A percentile compares a stretch with the other conserved stretches of the same genome.
These are phyloP conservation scores for Rostrohypoxylon terebratum DNA, from an alignment of 495 filamentous ascomycete species.

Conservation along the genomic window DNA sequence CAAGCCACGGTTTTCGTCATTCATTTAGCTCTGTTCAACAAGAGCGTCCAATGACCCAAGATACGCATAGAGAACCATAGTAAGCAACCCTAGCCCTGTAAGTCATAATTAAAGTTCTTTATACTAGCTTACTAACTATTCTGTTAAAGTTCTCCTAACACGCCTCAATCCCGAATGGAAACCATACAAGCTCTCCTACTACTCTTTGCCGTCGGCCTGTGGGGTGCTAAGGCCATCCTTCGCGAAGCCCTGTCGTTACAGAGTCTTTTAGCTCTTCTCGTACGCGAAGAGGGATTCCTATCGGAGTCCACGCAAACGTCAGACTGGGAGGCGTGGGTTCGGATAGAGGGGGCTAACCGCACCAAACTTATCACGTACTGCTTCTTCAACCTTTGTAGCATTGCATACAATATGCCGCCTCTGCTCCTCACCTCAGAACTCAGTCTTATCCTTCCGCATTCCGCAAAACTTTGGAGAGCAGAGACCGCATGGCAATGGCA, in stretches of 20 bases:
- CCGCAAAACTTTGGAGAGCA: slow-evolving; percentile 64
- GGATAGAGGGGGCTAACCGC: slow-evolving; percentile 62
- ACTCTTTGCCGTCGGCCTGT: slow-evolving; percentile 68
- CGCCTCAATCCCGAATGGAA: slow-evolving; percentile 65
- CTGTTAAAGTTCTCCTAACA: slow-evolving; percentile 57
- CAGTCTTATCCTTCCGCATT: slow-evolving; percentile 69
- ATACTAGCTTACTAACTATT: slow-evolving; percentile 37
- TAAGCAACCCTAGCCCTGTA: slow-evolving; percentile 41
- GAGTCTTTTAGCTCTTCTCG: slow-evolving; percentile 63
- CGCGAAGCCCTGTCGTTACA: slow-evolving; percentile 67
- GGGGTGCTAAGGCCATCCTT: slow-evolving; percentile 67
- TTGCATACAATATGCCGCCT: slow-evolving; percentile 68
- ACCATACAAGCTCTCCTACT: slow-evolving; percentile 68
- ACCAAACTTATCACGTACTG: slow-evolving; percentile 69
- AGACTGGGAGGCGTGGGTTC: slow-evolving; percentile 71
- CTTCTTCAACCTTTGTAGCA: slow-evolving; percentile 70
- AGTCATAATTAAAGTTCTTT: background rate
- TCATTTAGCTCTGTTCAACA: slow-evolving; percentile 64
- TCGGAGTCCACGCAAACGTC: slow-evolving; percentile 54
- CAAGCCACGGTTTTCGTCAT: slow-evolving; percentile 62
- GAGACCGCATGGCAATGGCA: slow-evolving; percentile 64
- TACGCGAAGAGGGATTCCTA: slow-evolving; percentile 66
- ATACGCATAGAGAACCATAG: slow-evolving; percentile 65
- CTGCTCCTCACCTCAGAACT: slow-evolving; percentile 72
- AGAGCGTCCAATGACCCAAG: slow-evolving; percentile 63